phyloP scores from a whole-genome alignment of 2,329 filamentous ascomycete species.

The Delphinella strobiligena region DNA sequence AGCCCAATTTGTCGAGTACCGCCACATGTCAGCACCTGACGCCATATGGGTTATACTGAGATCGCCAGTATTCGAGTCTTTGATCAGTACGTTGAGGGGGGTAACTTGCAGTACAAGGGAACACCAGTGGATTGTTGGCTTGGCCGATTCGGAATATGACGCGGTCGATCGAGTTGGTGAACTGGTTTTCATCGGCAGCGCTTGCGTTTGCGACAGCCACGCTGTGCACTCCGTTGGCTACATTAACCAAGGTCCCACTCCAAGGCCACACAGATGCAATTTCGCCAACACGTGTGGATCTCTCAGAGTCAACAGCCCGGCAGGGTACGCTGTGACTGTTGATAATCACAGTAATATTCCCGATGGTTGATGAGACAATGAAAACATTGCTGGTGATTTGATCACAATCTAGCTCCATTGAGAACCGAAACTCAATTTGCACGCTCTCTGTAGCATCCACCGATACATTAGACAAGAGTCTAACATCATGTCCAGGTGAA shows the following conservation, averaged over 20 bases:
- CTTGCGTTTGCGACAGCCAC: conserved; percentile 45
- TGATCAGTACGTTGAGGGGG: conserved; percentile 39
- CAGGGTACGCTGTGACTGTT: conserved; percentile 36
- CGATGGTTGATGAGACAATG: conserved; percentile 42
- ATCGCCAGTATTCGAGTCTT: conserved; percentile 20
- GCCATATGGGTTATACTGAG: conserved; percentile 47
- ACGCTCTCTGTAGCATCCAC: conserved; percentile 29
- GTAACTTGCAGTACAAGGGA: conserved; percentile 45
- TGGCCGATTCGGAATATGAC: conserved; percentile 51
- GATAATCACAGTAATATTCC: conserved; percentile 31
- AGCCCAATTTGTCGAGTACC: conserved; percentile 51
- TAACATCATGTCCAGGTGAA: conserved; percentile 47
- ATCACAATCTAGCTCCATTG: conserved; percentile 49
- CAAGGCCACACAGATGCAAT: conserved; percentile 44
- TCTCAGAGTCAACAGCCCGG: conserved; percentile 23
- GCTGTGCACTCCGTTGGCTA: conserved; percentile 49
- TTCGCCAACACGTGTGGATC: conserved; percentile 33
- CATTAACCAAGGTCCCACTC: conserved; percentile 39
- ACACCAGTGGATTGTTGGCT: conserved; percentile 47
- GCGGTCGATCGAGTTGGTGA: conserved; percentile 43
- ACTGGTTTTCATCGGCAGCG: conserved; percentile 25
- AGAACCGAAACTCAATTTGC: conserved; percentile 46
- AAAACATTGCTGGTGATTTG: conserved; percentile 37
- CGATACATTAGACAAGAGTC: conserved; percentile 38
- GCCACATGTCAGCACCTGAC: conserved; percentile 49